A percentile compares a stretch with the other conserved stretches of the same genome.
Conservation (phyloP, 2,329 filamentous ascomycete genomes). For the Cryphonectria carpinicola region DNA sequence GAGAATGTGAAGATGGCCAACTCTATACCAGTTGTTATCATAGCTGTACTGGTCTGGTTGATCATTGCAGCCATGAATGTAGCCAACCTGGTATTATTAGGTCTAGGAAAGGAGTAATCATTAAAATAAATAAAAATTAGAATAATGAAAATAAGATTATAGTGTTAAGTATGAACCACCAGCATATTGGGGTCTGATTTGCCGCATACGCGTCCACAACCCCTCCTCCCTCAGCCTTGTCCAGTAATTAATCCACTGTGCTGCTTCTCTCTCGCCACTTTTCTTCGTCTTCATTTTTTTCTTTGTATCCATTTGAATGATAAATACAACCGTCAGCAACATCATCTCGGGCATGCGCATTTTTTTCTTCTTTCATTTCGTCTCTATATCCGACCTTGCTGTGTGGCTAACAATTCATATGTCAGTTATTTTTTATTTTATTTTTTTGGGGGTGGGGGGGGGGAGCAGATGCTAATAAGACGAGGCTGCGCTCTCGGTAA, state of each 20-base stretch:
- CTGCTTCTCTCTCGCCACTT: too few relatives aligned
- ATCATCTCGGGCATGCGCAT: background rate
- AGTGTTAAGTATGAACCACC: too few relatives aligned
- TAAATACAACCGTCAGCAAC: background rate
- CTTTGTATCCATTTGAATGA: background rate
- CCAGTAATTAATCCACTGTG: background rate
- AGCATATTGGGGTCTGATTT: background rate
- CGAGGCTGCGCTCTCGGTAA: background rate
- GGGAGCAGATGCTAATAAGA: background rate
- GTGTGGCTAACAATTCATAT: background rate
- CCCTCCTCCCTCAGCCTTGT: background rate
- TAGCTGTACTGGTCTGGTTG: constrained; percentile 54
- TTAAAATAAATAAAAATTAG: background rate
- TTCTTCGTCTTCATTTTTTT: too few relatives aligned
- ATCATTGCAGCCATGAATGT: constrained; percentile 72
- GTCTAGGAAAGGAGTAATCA: constrained; percentile 34
- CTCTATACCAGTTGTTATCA: constrained; percentile 61
- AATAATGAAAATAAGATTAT: background rate
- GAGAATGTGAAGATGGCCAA: constrained; percentile 68
- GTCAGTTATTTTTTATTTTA: too few relatives aligned
- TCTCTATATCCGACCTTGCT: background rate
- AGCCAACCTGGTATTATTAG: constrained; percentile 64
- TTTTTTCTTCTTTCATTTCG: background rate
- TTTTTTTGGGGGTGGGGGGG: too few relatives aligned
- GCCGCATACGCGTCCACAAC: background rate